phyloP scores from a whole-genome alignment of 2,329 filamentous ascomycete genomes.

The Hortaea sp. region DNA sequence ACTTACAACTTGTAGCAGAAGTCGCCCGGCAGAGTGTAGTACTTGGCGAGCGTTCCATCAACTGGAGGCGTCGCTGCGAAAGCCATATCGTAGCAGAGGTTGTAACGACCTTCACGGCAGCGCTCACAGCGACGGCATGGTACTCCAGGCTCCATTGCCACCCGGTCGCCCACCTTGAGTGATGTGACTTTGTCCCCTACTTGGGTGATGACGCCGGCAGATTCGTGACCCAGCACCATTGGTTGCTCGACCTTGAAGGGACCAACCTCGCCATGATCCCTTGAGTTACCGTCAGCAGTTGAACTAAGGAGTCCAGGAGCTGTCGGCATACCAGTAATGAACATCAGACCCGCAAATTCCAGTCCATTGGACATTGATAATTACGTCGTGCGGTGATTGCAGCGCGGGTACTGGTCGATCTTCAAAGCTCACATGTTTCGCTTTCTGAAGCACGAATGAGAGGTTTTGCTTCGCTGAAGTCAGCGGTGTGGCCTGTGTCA shows the following conservation, averaged over 20 bases:
- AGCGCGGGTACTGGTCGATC: background rate
- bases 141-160: constrained; percentile 57
- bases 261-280: constrained; percentile 47
- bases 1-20: constrained; percentile 34
- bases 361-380: background rate
- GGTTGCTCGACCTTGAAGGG: constrained; percentile 52
- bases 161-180: constrained; percentile 52
- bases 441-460: background rate
- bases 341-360: background rate
- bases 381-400: background rate
- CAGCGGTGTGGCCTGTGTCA: too few species aligned
- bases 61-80: constrained; percentile 12
- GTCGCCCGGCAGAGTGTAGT: constrained; percentile 37
- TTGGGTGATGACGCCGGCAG: constrained; percentile 52
- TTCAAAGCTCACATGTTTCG: background rate
- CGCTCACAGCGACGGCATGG: constrained; percentile 39
- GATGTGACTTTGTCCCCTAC: constrained; percentile 48
- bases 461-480: background rate
- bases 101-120: constrained; percentile 12
- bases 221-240: constrained; percentile 61
- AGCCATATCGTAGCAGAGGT: constrained; percentile 12
- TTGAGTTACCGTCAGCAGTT: background rate
- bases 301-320: background rate
- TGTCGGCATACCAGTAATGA: background rate
- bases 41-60: constrained; percentile 38